Evolutionary conservation across 208 protist species (phyloP), one percentile per base, ranked within the genome.

Genomic region (Acanthamoeba sp.): DNA sequence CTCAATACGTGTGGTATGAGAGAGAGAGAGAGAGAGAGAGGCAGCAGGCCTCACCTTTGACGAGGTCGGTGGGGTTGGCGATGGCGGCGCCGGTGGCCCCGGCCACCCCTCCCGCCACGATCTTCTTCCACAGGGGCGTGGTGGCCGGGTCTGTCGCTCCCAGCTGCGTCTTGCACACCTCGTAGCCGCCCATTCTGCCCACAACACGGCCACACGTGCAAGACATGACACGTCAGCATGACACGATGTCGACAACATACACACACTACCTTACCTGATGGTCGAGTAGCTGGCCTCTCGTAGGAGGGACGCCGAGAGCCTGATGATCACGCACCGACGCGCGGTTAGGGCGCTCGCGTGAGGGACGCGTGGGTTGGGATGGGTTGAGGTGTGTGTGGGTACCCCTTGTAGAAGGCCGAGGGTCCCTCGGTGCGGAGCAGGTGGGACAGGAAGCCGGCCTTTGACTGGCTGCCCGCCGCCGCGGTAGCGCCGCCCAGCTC

Each of bases 71-170:
- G 16, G 87, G 87, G 36, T 92, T 92, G 36, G 87, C 87, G 24
- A 92, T 92, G 29, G 87, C 87, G 0, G 87, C 87, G 29, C 87
- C 87, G 10, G 38, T 55, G 18, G 87, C 50, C 2, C 87, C 87
- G 14, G 87, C 89, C 27, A 55, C 76, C 34, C 59, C 87, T 3
- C 87, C 87, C 18, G 87, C 87, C 87, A 76, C 57, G 34, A 92
- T 92, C 62, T 92, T 76, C 87, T 92, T 92, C 87, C 87, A 92
- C 14, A 76, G 64, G 62, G 87, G 87, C 38, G 62, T 76, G 14
- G 87, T 76, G 27, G 50, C 62, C 29, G 87, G 87, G 87, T 92
- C 64, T 10, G 34, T 48, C 24, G 87, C 87, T 3, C 87, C 87
- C 36, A 92, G 40, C 55, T 59, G 50, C 38, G 27, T 42, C 45